These are phyloP conservation scores for Starmerella floris DNA, from an alignment of 805 yeast genomes.

Conservation along the genomic window DNA sequence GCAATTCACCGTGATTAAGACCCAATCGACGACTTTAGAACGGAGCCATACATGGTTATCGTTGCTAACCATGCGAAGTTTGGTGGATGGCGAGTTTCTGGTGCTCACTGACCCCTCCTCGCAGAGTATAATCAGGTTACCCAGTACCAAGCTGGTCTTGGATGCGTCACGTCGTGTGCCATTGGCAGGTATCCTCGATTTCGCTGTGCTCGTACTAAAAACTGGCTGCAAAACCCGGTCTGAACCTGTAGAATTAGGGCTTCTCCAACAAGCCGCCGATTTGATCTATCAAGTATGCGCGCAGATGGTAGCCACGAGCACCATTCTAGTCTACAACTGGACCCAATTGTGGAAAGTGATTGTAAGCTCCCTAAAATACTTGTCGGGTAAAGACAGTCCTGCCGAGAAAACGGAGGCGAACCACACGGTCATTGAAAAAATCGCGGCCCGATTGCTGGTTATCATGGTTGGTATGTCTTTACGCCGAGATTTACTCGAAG, in stretches of 20 bases:
- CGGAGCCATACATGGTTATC: slow-evolving; percentile 24
- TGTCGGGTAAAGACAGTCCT: slow-evolving; percentile 7
- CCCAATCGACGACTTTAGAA: neutral
- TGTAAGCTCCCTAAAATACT: slow-evolving; percentile 23
- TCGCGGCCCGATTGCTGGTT: slow-evolving; percentile 14
- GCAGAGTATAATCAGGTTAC: slow-evolving; percentile 15
- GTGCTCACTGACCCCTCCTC: slow-evolving; percentile 9
- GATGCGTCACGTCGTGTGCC: slow-evolving; percentile 21
- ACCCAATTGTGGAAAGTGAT: slow-evolving; percentile 29
- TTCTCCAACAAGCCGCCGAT: slow-evolving; percentile 20
- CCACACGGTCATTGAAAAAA: neutral
- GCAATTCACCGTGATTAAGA: neutral
- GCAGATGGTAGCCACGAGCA: slow-evolving; percentile 10
- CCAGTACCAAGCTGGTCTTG: slow-evolving; percentile 11
- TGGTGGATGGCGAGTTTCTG: slow-evolving; percentile 22
- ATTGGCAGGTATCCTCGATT: slow-evolving; percentile 28
- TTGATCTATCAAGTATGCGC: slow-evolving; percentile 21
- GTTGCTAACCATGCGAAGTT: slow-evolving; percentile 24
- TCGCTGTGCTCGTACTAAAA: slow-evolving; percentile 25
- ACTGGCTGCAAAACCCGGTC: slow-evolving; percentile 24
- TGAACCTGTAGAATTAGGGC: too few species aligned
- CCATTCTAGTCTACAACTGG: slow-evolving; percentile 28
- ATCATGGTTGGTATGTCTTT: slow-evolving; percentile 24
- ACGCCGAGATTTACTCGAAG: slow-evolving; percentile 26
- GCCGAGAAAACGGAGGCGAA: neutral